phyloP scores from a whole-genome alignment of 2,329 filamentous ascomycete species.

The Stromatinia cepivora region DNA sequence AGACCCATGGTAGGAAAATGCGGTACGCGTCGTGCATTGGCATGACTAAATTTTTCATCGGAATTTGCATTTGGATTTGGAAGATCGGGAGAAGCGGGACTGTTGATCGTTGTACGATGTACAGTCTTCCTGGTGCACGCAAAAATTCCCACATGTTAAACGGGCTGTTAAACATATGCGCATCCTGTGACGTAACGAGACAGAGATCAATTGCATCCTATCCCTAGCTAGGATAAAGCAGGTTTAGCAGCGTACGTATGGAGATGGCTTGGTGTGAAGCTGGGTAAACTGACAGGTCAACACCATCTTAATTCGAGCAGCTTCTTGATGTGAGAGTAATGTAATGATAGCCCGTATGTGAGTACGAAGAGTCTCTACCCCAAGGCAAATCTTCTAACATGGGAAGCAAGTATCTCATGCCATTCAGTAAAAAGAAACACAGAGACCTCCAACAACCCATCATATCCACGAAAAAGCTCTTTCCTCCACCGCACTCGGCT shows the following conservation, averaged over 20 bases:
- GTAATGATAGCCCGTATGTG: background rate
- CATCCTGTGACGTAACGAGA: background rate
- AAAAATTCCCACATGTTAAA: background rate
- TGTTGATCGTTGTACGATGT: background rate
- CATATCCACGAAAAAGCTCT: background rate
- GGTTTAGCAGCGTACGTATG: background rate
- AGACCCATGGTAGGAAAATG: background rate
- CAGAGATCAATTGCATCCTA: background rate
- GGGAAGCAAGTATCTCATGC: background rate
- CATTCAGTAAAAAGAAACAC: background rate
- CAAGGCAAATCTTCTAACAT: background rate
- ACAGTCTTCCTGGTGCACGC: background rate
- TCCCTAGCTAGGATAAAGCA: background rate
- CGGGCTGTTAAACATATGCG: too few species aligned
- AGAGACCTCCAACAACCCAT: too few species aligned
- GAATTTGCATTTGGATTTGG: background rate
- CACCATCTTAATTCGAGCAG: background rate
- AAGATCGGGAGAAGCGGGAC: background rate
- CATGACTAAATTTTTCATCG: conserved; percentile 7
- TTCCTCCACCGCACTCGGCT: background rate
- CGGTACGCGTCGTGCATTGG: background rate
- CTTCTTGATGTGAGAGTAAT: background rate
- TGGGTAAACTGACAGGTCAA: background rate
- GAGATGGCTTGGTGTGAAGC: background rate
- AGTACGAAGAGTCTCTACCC: background rate